These are phyloP conservation scores for Sanghuangporus baumii DNA, from an alignment of 1,284 basidiomycete species.

Conservation along the genomic window DNA sequence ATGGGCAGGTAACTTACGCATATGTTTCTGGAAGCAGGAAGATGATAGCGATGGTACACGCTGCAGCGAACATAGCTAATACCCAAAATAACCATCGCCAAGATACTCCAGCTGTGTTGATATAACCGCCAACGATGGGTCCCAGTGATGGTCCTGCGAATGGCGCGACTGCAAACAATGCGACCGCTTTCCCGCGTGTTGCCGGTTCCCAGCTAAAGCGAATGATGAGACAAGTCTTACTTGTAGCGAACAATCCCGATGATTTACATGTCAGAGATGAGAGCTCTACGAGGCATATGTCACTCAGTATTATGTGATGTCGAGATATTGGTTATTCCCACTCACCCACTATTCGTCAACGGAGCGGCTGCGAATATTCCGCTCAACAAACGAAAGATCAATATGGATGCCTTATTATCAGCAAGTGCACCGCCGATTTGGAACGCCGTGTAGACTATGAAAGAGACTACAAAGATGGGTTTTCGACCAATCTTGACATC, in stretches of 20 bases:
- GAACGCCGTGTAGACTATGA: constrained; percentile 42
- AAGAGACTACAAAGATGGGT: constrained; percentile 43
- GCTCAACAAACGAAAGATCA: constrained; percentile 64
- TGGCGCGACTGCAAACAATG: constrained; percentile 45
- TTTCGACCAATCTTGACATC: constrained; percentile 27
- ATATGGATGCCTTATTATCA: constrained; percentile 51
- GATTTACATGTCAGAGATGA: constrained; percentile 33
- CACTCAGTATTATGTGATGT: background rate
- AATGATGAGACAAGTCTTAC: constrained; percentile 26
- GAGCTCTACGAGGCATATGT: constrained; percentile 26
- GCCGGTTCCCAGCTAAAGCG: constrained; percentile 40
- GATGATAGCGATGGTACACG: constrained; percentile 34
- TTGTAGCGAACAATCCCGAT: constrained; percentile 24
- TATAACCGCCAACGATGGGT: constrained; percentile 45
- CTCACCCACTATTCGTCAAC: constrained; percentile 44
- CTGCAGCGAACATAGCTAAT: constrained; percentile 40
- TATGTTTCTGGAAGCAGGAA: constrained; percentile 45
- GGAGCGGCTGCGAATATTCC: constrained; percentile 54
- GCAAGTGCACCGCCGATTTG: constrained; percentile 58
- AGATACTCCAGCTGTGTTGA: constrained; percentile 35
- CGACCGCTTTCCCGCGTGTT: constrained; percentile 46
- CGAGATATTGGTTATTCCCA: background rate
- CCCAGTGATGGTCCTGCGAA: constrained; percentile 40
- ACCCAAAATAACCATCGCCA: constrained; percentile 48
- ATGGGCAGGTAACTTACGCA: constrained; percentile 21